phyloP scores from a whole-genome alignment of 169 alveolate species.

The Plasmodium vivax region DNA sequence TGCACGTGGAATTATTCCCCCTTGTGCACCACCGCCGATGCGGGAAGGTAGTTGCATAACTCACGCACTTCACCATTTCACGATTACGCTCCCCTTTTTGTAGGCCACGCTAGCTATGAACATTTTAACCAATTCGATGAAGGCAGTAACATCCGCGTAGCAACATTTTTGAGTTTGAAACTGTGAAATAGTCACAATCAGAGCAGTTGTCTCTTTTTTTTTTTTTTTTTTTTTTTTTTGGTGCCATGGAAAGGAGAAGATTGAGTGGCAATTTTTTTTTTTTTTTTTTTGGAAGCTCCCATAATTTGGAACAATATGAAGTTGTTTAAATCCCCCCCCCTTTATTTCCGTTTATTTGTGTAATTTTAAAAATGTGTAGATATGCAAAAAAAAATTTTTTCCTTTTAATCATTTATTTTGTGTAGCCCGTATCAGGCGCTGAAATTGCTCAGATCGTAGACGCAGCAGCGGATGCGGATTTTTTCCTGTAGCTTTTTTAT shows the following conservation, averaged over 20 bases:
- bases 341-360: background rate
- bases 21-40: background rate
- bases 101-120: conserved; percentile 46
- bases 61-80: background rate
- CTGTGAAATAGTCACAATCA: background rate
- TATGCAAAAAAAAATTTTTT: background rate
- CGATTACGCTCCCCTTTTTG: background rate
- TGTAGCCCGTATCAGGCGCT: background rate
- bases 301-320: background rate
- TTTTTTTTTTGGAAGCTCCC: background rate
- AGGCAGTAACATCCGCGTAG: conserved; percentile 18
- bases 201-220: background rate
- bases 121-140: conserved; percentile 38
- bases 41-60: background rate
- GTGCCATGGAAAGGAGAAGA: too few relatives aligned
- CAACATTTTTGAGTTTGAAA: background rate
- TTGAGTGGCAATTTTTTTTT: too few relatives aligned
- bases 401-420: background rate
- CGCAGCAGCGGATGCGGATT: background rate
- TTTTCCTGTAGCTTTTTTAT: background rate
- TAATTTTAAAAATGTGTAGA: background rate
- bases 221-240: too few relatives aligned
- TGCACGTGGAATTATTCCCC: background rate
- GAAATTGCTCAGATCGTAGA: background rate
- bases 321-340: background rate